Conservation (phyloP, 768 basidiomycete genomes). For the Boletus vermiculosoides region DNA sequence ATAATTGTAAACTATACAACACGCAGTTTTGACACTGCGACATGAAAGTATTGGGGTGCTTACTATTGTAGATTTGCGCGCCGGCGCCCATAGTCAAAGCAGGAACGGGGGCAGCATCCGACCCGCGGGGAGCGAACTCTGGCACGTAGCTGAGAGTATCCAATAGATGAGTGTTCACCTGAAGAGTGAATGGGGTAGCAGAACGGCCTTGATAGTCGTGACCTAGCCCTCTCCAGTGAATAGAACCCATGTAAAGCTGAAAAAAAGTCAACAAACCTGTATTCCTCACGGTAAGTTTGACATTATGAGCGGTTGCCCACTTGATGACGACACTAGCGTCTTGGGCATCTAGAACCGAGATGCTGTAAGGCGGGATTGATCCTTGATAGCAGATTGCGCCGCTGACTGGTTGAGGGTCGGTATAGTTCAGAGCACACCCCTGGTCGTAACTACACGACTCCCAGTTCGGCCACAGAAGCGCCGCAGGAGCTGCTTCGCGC, state of each 20-base stretch:
- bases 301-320: slow-evolving; percentile 19
- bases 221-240: slow-evolving; percentile 8
- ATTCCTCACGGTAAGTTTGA: slow-evolving; percentile 25
- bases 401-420: slow-evolving; percentile 16
- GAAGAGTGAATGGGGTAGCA: slow-evolving; percentile 24
- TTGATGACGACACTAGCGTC: slow-evolving; percentile 21
- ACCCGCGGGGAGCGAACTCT: slow-evolving; percentile 23
- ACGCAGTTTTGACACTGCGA: neutral
- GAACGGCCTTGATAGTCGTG: slow-evolving; percentile 26
- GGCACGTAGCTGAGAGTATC: slow-evolving; percentile 11
- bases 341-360: slow-evolving; percentile 16
- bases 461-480: slow-evolving; percentile 26
- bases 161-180: slow-evolving; percentile 22
- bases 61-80: slow-evolving; percentile 13
- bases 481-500: slow-evolving; percentile 20
- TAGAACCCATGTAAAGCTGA: neutral
- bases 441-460: slow-evolving; percentile 19
- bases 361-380: slow-evolving; percentile 20
- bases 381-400: slow-evolving; percentile 18
- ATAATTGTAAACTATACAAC: slow-evolving; percentile 17
- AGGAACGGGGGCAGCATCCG: slow-evolving; percentile 8
- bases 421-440: slow-evolving; percentile 21
- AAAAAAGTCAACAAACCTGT: slow-evolving; percentile 15
- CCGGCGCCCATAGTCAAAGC: slow-evolving; percentile 24
- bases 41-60: neutral